Evolutionary conservation across 1,284 basidiomycete genomes (phyloP).

Genomic region (Puccinia coronata): DNA sequence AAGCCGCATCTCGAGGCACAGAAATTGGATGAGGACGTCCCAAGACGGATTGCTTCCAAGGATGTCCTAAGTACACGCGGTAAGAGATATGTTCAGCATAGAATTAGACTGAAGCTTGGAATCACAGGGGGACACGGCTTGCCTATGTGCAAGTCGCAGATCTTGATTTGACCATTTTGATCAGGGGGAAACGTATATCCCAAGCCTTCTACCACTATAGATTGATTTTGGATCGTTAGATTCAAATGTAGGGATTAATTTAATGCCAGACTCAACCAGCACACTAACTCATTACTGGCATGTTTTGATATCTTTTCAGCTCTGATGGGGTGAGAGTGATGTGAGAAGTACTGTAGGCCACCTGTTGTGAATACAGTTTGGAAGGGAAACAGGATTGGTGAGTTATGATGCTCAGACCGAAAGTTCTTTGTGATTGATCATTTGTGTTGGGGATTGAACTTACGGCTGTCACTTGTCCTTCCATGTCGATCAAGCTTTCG

Average conservation of each 20-base stretch:
- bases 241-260: not conserved
- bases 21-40: conserved; percentile 24
- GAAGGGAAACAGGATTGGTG: not conserved
- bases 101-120: not conserved
- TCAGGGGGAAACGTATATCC: conserved; percentile 48
- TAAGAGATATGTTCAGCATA: not conserved
- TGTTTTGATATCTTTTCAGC: conserved; percentile 28
- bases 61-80: conserved; percentile 14
- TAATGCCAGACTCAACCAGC: not conserved
- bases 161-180: conserved; percentile 29
- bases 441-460: not conserved
- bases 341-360: conserved; percentile 43
- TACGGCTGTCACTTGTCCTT: conserved; percentile 45
- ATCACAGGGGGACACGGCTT: not conserved
- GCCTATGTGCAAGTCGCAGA: conserved; percentile 46
- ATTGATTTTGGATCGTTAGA: not conserved
- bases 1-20: conserved; percentile 37
- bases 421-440: not conserved
- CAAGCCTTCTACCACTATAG: conserved; percentile 31
- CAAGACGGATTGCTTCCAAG: conserved; percentile 14
- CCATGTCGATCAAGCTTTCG: conserved; percentile 45
- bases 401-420: no score
- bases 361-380: conserved; percentile 15
- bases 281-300: conserved; percentile 41
- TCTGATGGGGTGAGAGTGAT: conserved; percentile 40